These are phyloP conservation scores for Tubosaeta sp. DNA, from an alignment of 768 basidiomycete species.

Conservation along the genomic window DNA sequence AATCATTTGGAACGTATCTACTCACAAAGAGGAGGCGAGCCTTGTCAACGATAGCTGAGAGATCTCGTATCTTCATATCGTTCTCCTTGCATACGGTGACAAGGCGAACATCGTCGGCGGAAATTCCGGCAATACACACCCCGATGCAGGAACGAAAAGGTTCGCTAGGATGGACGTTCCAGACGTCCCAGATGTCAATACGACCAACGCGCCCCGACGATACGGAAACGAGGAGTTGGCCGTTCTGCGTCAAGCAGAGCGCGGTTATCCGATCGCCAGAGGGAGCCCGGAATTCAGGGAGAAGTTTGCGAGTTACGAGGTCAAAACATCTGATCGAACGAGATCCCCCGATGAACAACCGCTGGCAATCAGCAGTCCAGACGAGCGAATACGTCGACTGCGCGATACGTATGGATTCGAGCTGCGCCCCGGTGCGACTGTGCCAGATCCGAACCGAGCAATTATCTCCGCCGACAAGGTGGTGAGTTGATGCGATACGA, in stretches of 20 bases:
- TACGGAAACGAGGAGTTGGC: conserved; percentile 8
- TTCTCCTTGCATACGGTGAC: background rate
- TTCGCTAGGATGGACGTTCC: background rate
- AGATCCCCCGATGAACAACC: conserved; percentile 11
- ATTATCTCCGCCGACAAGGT: background rate
- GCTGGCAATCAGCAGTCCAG: conserved; percentile 14
- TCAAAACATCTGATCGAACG: conserved; percentile 12
- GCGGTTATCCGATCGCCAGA: conserved; percentile 5
- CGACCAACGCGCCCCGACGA: conserved; percentile 1
- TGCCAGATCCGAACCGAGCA: conserved; percentile 10
- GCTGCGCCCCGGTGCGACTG: conserved; percentile 2
- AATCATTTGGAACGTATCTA: background rate
- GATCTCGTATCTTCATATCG: background rate
- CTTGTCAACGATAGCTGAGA: background rate
- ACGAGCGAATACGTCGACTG: conserved; percentile 6
- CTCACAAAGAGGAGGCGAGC: conserved; percentile 5
- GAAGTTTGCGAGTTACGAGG: background rate
- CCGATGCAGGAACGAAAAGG: conserved; percentile 1
- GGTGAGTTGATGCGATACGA: conserved; percentile 7
- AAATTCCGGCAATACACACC: background rate
- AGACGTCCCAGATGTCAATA: conserved; percentile 10
- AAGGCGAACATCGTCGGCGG: conserved; percentile 4
- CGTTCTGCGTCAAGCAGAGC: conserved; percentile 1
- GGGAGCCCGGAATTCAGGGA: background rate
- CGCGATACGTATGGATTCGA: conserved; percentile 2